A percentile compares a stretch with the other conserved stretches of the same genome.
Conservation (phyloP, 1,284 basidiomycete species). For the Ustilago loliicola region DNA sequence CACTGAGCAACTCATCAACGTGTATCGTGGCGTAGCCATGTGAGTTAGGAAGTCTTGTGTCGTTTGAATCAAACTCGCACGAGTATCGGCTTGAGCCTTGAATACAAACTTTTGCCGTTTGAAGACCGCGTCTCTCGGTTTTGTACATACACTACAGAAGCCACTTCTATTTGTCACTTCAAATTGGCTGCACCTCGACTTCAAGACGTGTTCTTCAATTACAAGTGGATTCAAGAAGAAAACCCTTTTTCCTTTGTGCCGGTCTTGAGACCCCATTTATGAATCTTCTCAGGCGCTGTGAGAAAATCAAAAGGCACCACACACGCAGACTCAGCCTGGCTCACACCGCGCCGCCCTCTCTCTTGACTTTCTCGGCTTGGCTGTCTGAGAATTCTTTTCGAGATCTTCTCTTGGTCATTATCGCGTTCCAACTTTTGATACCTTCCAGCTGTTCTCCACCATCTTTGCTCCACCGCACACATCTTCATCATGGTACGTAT, state of each 20-base stretch:
- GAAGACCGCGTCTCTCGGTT: not conserved
- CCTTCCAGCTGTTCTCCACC: constrained; percentile 21
- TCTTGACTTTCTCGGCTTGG: not conserved
- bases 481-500: constrained; percentile 12
- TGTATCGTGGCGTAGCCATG: no score
- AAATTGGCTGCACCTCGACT: not conserved
- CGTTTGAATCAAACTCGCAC: not conserved
- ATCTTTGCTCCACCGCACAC: constrained; percentile 18
- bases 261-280: not conserved
- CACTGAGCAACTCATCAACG: no score
- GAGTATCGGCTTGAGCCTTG: not conserved
- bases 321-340: constrained; percentile 10
- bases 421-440: constrained; percentile 4
- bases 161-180: not conserved
- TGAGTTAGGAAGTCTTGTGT: no score
- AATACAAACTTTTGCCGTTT: not conserved
- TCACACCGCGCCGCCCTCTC: not conserved
- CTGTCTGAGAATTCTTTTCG: constrained; percentile 24
- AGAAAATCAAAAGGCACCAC: not conserved
- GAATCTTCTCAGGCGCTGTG: not conserved
- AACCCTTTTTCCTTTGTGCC: not conserved
- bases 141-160: not conserved
- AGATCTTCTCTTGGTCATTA: constrained; percentile 19
- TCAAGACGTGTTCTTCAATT: not conserved
- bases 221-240: not conserved